Evolutionary conservation across 1,284 basidiomycete species (phyloP).

Genomic region (Volvariella volvacea): DNA sequence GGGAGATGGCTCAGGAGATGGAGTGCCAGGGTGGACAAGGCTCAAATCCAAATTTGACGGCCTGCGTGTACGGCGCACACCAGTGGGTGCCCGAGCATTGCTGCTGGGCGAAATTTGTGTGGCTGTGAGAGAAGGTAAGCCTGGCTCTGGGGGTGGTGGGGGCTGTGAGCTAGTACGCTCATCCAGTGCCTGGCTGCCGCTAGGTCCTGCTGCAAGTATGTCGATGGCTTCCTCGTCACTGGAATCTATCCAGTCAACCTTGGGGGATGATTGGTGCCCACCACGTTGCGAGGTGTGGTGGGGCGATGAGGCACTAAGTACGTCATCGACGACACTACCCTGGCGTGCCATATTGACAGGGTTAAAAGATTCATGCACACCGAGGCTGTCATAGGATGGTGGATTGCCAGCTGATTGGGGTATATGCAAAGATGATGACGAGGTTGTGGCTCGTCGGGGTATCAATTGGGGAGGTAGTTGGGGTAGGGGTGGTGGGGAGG

Average conservation of each 20-base stretch:
- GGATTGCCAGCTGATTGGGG: conserved; percentile 37
- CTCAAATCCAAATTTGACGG: conserved; percentile 62
- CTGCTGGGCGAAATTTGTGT: conserved; percentile 25
- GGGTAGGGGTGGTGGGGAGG: conserved; percentile 27
- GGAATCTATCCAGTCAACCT: conserved; percentile 60
- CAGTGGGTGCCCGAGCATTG: conserved; percentile 20
- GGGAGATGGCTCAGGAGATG: conserved; percentile 48
- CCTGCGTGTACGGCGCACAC: conserved; percentile 37
- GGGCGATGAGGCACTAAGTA: conserved; percentile 37
- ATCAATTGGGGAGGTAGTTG: conserved; percentile 18
- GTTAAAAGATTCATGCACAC: conserved; percentile 14
- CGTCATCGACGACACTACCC: conserved; percentile 52
- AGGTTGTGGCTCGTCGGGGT: conserved; percentile 26
- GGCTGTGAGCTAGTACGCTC: conserved; percentile 68
- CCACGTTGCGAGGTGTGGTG: conserved; percentile 23
- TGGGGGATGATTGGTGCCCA: conserved; percentile 39
- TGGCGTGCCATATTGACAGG: conserved; percentile 31
- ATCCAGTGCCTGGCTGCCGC: conserved; percentile 72
- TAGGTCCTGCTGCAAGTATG: conserved; percentile 68
- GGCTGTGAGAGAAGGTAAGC: conserved; percentile 18
- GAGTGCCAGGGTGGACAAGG: conserved; percentile 31
- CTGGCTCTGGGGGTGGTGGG: no score
- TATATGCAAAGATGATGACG: conserved; percentile 22
- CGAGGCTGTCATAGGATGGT: conserved; percentile 44
- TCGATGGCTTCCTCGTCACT: conserved; percentile 83